Evolutionary conservation across 768 basidiomycete genomes (phyloP), one percentile per base, ranked within the genome.

Genomic region (Pisolithus microcarpus): DNA sequence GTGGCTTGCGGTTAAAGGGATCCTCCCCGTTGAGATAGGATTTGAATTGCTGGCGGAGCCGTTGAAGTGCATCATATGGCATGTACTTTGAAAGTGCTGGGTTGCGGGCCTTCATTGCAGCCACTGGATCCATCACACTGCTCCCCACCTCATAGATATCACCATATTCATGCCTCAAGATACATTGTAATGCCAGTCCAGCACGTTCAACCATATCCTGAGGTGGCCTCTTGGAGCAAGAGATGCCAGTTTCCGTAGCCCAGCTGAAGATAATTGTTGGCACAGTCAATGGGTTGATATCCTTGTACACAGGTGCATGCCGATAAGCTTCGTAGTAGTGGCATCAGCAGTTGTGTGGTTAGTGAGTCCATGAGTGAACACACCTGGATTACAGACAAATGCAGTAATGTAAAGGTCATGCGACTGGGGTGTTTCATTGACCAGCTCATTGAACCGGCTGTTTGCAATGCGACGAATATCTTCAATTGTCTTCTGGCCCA

Each of bases 391-490:
- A n/a, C n/a, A n/a, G n/a, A n/a, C n/a, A n/a, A n/a, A n/a, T n/a
- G n/a, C n/a, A n/a, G n/a, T n/a, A n/a, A n/a, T n/a, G n/a, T n/a
- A n/a, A n/a, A n/a, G n/a, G n/a, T n/a, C n/a, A n/a, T n/a, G n/a
- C n/a, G n/a, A n/a, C n/a, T n/a, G n/a, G n/a, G n/a, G n/a, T n/a
- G n/a, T n/a, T n/a, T n/a, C n/a, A n/a, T n/a, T n/a, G n/a, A n/a
- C n/a, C n/a, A n/a, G n/a, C n/a, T n/a, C n/a, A n/a, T n/a, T n/a
- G n/a, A n/a, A n/a, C n/a, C n/a, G n/a, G n/a, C n/a, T n/a, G 38
- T 65, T 65, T 8, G 57, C 49, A 37, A 56, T 52, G 0, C 26
- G 19, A 0, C 51, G 43, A 21, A 58, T 62, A 4, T 52, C 42
- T 4, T 56, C 52, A 13, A 52, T 52, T 0, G 53, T 50, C 1